Evolutionary conservation across 179 eudicot genomes (phyloP), one percentile per base, ranked within the genome.

Genomic region (Corrigiola litoralis): DNA sequence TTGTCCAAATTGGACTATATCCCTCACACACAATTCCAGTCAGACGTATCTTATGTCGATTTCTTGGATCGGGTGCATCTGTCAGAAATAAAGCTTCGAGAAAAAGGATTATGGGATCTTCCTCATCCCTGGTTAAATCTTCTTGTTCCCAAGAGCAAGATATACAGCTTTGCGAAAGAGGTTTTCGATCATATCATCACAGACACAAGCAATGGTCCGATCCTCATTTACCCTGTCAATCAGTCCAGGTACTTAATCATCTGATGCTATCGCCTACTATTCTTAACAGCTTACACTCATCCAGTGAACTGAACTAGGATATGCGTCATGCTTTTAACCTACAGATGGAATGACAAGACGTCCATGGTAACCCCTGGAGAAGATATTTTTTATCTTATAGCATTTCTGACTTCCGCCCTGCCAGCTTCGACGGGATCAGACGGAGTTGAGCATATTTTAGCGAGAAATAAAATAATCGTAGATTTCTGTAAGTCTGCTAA

Each of bases 71-170:
- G 97, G 63, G 97, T 91, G 48, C 97, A 91, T 37, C 63, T 82
- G 24, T 83, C 91, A 46, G 97, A 91, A 57, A 59, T 85, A 46
- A 87, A 86, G 63, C 85, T 91, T 10, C 76, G 86, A 60, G 76
- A 84, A 53, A 89, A 77, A 60, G 96, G 95, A 50, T 55, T 91
- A 42, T 91, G 97, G 96, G 95, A 91, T 47, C 78, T 91, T 51
- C 97, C 97, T 50, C 96, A 91, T 70, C 97, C 97, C 48, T 91
- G 97, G 97, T 80, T 91, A 54, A 91, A 91, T 84, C 97, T 91
- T 53, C 83, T 91, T 28, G 65, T 91, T 38, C 97, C 97, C 24
- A 83, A 70, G 76, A 83, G 84, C 64, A 87, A 76, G 61, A 87
- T 91, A 66, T 53, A 85, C 63, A 64, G 11, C 1, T 91, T 91